A percentile compares a stretch with the other conserved stretches of the same genome.
These are phyloP conservation scores for Pseudogymnoascus sp. DNA, from an alignment of 2,329 filamentous ascomycete species.

Conservation along the genomic window DNA sequence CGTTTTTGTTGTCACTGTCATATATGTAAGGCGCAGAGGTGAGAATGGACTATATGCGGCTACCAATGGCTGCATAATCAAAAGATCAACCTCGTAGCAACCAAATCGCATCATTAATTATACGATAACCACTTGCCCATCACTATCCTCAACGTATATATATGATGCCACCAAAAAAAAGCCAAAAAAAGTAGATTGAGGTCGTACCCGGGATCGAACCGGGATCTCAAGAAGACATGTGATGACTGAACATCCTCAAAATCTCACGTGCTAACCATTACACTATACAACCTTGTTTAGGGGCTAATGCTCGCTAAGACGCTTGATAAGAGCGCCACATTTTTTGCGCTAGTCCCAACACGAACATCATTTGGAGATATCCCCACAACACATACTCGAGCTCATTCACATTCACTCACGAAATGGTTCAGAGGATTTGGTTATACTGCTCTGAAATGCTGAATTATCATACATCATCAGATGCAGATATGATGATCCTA, in stretches of 20 bases:
- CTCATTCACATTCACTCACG: neutral
- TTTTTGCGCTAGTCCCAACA: neutral
- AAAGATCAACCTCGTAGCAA: neutral
- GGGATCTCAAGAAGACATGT: constrained; percentile 6
- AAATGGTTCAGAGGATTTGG: neutral
- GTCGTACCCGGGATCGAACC: constrained; percentile 7
- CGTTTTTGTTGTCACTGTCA: neutral
- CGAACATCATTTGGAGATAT: neutral
- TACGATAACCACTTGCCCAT: neutral
- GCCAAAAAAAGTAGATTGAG: neutral
- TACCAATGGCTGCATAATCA: neutral
- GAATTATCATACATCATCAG: constrained; percentile 1
- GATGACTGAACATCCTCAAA: constrained; percentile 6
- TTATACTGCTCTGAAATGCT: neutral
- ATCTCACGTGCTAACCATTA: constrained; percentile 8
- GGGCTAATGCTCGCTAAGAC: neutral
- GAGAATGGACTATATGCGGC: neutral
- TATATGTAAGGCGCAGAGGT: neutral
- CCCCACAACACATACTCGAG: neutral
- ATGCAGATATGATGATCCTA: constrained; percentile 1
- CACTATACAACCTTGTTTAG: constrained; percentile 3
- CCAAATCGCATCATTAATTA: neutral
- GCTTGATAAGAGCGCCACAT: neutral
- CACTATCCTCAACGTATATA: neutral
- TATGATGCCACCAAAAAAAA: neutral